Evolutionary conservation across 306 rosid species (phyloP), one percentile per base, ranked within the genome.

Genomic region (Hippophae rhamnoides): DNA sequence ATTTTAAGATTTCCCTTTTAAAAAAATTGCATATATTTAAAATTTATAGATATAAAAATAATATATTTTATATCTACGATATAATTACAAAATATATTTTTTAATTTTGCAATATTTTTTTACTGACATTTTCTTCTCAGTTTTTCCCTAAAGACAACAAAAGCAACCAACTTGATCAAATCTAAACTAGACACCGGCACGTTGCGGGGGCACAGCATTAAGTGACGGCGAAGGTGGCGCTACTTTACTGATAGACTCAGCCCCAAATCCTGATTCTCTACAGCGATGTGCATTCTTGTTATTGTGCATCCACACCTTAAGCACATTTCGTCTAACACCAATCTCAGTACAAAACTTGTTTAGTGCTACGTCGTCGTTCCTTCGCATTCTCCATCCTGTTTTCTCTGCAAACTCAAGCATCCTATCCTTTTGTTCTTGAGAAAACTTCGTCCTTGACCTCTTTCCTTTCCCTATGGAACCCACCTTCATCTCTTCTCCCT

Each of bases 281-380:
- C 74, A 63, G 68, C 74, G 74, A 10, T 54, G 63, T 9, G 74
- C 47, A 40, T 55, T 54, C 76, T 90, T 90, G 96, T 90, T 90
- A 77, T 90, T 90, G 71, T 90, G 98, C 96, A 90, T 90, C 98
- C 98, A 90, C 38, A 90, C 98, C 76, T 90, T 90, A 42, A 90
- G 95, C 18, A 90, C 98, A 12, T 87, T 88, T 41, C 98, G 92
- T 73, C 75, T 83, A 0, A 90, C 89, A 0, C 98, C 98, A 4
- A 83, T 76, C 25, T 87, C 95, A 50, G 79, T 61, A 47, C 98
- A 90, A 67, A 90, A 90, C 13, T 81, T 82, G 62, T 79, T 88
- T 13, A 90, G 82, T 59, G 71, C 82, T 41, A 62, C 70, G 59
- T 90, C 96, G 12, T 90, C 96, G 48, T 87, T 87, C 51, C 82